Conservation (phyloP, 1,139 yeast species). For the Zygosaccharomyces sapae region DNA sequence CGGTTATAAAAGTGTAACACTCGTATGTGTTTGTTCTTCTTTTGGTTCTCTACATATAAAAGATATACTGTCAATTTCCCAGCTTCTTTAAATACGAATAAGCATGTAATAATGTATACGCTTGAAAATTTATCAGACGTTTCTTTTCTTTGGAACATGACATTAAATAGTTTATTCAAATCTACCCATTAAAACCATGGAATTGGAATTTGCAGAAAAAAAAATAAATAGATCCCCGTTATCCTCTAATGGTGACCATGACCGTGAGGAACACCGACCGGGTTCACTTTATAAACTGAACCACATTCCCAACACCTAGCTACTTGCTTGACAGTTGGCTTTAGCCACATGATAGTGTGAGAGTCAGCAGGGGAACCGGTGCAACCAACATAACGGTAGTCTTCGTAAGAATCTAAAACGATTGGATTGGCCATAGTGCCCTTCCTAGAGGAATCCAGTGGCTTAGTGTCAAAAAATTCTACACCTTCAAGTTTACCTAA, state of each 20-base stretch:
- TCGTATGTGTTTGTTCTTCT: too few relatives aligned
- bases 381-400: conserved; percentile 94
- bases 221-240: conserved; percentile 6
- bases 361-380: conserved; percentile 93
- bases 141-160: conserved; percentile 1
- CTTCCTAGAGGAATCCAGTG: conserved; percentile 78
- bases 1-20: too few relatives aligned
- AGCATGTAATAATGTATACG: conserved; percentile 1
- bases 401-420: conserved; percentile 84
- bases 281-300: conserved; percentile 83
- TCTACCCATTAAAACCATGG: conserved; percentile 6
- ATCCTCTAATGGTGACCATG: conserved; percentile 34
- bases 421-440: conserved; percentile 90
- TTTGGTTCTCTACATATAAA: too few relatives aligned
- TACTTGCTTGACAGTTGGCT: conserved; percentile 76
- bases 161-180: conserved; percentile 5
- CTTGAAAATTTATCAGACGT: neutral
- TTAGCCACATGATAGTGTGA: conserved; percentile 90
- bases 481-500: conserved; percentile 95
- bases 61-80: neutral
- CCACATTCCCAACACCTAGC: conserved; percentile 99
- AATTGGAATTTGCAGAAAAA: conserved; percentile 2
- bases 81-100: conserved; percentile 2
- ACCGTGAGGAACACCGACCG: conserved; percentile 76
- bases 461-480: conserved; percentile 88